These are phyloP conservation scores for Diplogelasinospora grovesii DNA, from an alignment of 495 filamentous ascomycete genomes.

Conservation along the genomic window DNA sequence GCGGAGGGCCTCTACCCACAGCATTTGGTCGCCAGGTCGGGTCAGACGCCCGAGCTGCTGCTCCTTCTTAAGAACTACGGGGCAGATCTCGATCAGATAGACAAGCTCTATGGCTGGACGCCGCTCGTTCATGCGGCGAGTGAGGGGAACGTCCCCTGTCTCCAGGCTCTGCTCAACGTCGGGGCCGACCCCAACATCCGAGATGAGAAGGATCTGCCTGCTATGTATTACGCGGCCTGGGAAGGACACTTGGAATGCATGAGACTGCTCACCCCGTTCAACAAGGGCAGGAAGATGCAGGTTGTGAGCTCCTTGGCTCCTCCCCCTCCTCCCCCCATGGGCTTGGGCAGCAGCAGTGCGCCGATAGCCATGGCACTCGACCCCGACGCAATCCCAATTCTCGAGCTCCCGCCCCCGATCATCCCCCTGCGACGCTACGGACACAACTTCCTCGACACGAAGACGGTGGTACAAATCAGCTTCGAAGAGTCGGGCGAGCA, in stretches of 20 bases:
- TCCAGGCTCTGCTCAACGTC: constrained; percentile 68
- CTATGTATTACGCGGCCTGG: constrained; percentile 98
- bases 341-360: constrained; percentile 40
- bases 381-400: constrained; percentile 78
- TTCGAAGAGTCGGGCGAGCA: constrained; percentile 67
- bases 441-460: constrained; percentile 96
- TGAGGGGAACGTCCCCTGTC: constrained; percentile 85
- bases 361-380: constrained; percentile 64
- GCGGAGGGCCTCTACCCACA: constrained; percentile 97
- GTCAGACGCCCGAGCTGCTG: constrained; percentile 69
- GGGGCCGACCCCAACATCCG: constrained; percentile 66
- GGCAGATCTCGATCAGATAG: constrained; percentile 84
- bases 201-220: constrained; percentile 88
- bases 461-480: constrained; percentile 84
- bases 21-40: constrained; percentile 89
- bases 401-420: constrained; percentile 92
- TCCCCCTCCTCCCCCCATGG: too few relatives aligned
- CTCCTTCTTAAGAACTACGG: constrained; percentile 76
- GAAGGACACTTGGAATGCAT: constrained; percentile 95
- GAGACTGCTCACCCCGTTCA: constrained; percentile 64
- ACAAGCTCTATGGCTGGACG: constrained; percentile 96
- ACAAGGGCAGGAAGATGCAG: constrained; percentile 30
- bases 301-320: constrained; percentile 21
- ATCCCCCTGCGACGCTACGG: constrained; percentile 91
- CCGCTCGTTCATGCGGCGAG: constrained; percentile 93